These are phyloP conservation scores for Colletotrichum trifolii DNA, from an alignment of 2,329 filamentous ascomycete species.

Conservation along the genomic window DNA sequence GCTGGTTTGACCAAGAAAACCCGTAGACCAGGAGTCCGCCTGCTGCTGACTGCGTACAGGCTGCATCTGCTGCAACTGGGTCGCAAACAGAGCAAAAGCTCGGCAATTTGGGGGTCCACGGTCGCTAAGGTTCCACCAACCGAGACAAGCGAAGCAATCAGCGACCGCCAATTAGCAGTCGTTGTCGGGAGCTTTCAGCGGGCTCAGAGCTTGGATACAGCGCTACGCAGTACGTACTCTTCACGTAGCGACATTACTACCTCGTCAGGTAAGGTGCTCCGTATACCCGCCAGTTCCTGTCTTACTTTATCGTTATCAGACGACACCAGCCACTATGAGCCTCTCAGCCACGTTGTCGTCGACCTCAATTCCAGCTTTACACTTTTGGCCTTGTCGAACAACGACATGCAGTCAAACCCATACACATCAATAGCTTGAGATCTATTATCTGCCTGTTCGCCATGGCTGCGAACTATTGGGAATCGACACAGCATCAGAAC, in stretches of 20 bases:
- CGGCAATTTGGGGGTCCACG: conserved; percentile 24
- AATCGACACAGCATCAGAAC: conserved; percentile 87
- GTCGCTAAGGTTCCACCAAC: conserved; percentile 20
- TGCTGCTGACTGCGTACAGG: background rate
- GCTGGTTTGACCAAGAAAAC: conserved; percentile 30
- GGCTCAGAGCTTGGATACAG: conserved; percentile 20
- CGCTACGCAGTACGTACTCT: background rate
- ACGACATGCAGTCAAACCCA: no score
- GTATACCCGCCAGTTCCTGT: conserved; percentile 20
- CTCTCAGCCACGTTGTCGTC: background rate
- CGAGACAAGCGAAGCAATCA: conserved; percentile 37
- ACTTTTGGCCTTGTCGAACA: no score
- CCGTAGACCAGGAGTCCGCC: no score
- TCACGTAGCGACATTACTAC: no score
- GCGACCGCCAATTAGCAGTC: conserved; percentile 34
- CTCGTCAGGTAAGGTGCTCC: background rate
- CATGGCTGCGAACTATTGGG: conserved; percentile 98
- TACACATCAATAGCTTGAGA: conserved; percentile 1
- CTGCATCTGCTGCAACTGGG: conserved; percentile 34
- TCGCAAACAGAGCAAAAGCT: conserved; percentile 36
- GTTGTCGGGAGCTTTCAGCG: conserved; percentile 27
- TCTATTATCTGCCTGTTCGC: conserved; percentile 25
- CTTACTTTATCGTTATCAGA: conserved; percentile 31
- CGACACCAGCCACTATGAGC: conserved; percentile 12
- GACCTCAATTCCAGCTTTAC: conserved; percentile 3